Evolutionary conservation across 2,329 filamentous ascomycete species (phyloP).

Genomic region (Pezizomycotina sp.): DNA sequence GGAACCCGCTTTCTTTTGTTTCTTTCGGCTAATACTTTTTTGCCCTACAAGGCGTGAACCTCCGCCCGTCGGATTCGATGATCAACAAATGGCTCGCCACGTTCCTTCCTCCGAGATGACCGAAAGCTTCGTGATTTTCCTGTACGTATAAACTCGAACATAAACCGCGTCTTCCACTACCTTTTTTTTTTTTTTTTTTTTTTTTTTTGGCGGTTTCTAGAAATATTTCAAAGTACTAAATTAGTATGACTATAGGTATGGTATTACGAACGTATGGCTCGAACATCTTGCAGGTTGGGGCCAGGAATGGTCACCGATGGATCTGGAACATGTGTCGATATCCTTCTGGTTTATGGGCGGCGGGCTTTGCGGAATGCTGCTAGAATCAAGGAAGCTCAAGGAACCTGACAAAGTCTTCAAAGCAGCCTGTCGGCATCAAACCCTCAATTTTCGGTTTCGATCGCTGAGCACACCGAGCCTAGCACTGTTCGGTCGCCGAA

Average conservation of each 20-base stretch:
- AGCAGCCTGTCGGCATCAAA: neutral
- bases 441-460: constrained; percentile 41
- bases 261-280: constrained; percentile 75
- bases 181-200: too few species aligned
- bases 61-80: constrained; percentile 41
- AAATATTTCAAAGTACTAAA: too few species aligned
- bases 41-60: constrained; percentile 65
- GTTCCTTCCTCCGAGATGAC: constrained; percentile 69
- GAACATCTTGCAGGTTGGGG: constrained; percentile 69
- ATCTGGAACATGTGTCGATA: constrained; percentile 84
- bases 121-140: constrained; percentile 77
- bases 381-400: constrained; percentile 51
- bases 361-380: constrained; percentile 72
- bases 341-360: constrained; percentile 87
- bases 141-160: too few species aligned
- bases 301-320: constrained; percentile 53
- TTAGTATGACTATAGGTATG: too few species aligned
- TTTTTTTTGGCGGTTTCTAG: too few species aligned
- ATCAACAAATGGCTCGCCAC: constrained; percentile 45
- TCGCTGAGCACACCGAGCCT: too few species aligned
- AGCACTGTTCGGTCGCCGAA: too few species aligned
- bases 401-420: constrained; percentile 51
- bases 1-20: too few species aligned
- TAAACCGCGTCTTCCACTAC: too few species aligned
- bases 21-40: constrained; percentile 11